Evolutionary conservation across 1,284 basidiomycete species (phyloP), one percentile per base, ranked within the genome.

Genomic region (Stereum hirsutum): DNA sequence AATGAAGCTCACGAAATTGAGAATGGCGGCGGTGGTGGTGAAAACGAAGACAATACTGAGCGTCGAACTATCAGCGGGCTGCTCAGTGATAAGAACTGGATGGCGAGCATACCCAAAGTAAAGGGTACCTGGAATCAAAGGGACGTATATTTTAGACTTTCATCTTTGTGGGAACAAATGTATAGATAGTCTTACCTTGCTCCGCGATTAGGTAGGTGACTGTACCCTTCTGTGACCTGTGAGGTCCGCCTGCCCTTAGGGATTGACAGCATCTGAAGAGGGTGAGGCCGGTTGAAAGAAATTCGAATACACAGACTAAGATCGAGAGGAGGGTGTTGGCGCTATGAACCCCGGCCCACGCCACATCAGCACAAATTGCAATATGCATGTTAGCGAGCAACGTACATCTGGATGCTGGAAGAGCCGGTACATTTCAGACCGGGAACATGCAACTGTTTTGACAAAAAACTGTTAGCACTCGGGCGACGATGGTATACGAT

Each of bases 231-330:
- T 57, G 51, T 10, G 46, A 37, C 28, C 48, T 45, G 40, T 42
- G 17, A 5, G 49, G 25, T 2, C 57, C 57, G 12, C 50, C 43
- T 2, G 44, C 49, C n/a, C 41, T 42, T 14, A 61, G 41, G 5
- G 59, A 51, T 50, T 61, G 58, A 4, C 59, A 39, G 41, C 55
- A 53, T 37, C 60, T 53, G n/a, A 56, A 32, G 14, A 55, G 53
- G 24, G 60, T 62, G 10, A 63, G 46, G 2, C 52, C 39, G 3
- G 57, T 53, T 6, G 57, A 51, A 4, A 46, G 49, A 20, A 53
- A 51, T 35, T 62, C 60, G 35, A 62, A 62, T 1, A 57, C 43
- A 23, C 51, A 52, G 49, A 59, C 56, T 24, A 61, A 46, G 36
- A 60, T 56, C 1, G 59, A 54, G 8, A 64, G 54, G 6, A 60